phyloP scores from a whole-genome alignment of 805 yeast genomes.

The Cyberlindnera euphorbiae region DNA sequence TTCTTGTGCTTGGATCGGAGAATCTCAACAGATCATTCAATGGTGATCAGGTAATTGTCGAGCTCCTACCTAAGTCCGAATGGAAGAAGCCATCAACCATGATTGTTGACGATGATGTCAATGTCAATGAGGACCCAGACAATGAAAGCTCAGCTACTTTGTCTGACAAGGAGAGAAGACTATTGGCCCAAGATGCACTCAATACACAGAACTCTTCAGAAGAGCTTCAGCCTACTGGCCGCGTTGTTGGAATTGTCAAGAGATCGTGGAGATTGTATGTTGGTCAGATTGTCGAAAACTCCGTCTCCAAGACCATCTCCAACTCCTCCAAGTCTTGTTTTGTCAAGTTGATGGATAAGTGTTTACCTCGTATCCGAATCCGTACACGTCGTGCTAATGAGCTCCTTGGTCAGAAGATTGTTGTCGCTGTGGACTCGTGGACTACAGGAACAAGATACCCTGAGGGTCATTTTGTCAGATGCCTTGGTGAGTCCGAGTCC shows the following conservation, averaged over 20 bases:
- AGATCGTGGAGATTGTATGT: constrained; percentile 96
- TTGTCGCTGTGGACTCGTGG: constrained; percentile 93
- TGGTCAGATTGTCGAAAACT: constrained; percentile 81
- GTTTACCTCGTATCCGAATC: constrained; percentile 82
- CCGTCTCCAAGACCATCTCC: constrained; percentile 54
- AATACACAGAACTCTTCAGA: constrained; percentile 50
- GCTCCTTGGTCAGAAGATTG: constrained; percentile 83
- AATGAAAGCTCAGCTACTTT: constrained; percentile 39
- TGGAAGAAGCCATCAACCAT: constrained; percentile 87
- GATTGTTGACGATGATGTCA: constrained; percentile 52
- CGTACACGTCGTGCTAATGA: constrained; percentile 83
- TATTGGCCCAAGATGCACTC: constrained; percentile 74
- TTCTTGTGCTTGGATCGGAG: constrained; percentile 76
- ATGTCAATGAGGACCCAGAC: constrained; percentile 33
- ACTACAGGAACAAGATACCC: constrained; percentile 79
- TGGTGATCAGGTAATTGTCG: constrained; percentile 89
- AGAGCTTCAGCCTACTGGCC: constrained; percentile 84
- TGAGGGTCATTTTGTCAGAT: constrained; percentile 89
- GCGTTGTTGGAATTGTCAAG: constrained; percentile 79
- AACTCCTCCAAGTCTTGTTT: constrained; percentile 75
- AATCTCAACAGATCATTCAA: constrained; percentile 86
- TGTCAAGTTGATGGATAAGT: constrained; percentile 83
- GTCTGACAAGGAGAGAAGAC: constrained; percentile 65
- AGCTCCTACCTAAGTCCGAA: constrained; percentile 73
- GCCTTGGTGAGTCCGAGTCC: constrained; percentile 85